phyloP scores from a whole-genome alignment of 257 asterid species.

The Jacaranda mimosifolia region DNA sequence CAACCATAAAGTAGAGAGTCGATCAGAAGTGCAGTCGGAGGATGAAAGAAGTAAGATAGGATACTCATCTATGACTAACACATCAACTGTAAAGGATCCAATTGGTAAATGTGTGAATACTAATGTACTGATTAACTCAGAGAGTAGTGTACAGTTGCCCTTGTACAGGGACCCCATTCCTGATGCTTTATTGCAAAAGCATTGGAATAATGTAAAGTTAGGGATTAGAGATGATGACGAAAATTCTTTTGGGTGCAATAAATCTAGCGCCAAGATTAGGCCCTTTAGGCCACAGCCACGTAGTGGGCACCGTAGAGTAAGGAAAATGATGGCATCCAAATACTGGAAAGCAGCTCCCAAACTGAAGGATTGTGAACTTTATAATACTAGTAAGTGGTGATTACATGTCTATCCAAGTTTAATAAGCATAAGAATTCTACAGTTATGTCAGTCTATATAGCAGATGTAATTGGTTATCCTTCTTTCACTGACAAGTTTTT shows the following conservation, averaged over 20 bases:
- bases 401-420: conserved; percentile 1
- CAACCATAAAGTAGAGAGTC: conserved; percentile 34
- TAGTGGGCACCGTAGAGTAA: conserved; percentile 55
- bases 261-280: conserved; percentile 60
- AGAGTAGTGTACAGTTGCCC: conserved; percentile 70
- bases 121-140: conserved; percentile 55
- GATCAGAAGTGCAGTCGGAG: conserved; percentile 19
- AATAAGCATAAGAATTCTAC: not conserved
- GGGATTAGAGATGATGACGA: conserved; percentile 84
- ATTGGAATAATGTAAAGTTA: conserved; percentile 65
- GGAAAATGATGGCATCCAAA: conserved; percentile 61
- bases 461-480: too few relatives aligned
- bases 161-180: conserved; percentile 62
- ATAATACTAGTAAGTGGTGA: conserved; percentile 53
- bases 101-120: conserved; percentile 50
- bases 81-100: conserved; percentile 54
- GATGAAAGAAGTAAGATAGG: conserved; percentile 39
- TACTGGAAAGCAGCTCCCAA: conserved; percentile 64
- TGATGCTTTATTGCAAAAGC: conserved; percentile 57
- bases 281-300: conserved; percentile 57
- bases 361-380: conserved; percentile 57
- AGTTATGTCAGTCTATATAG: too few relatives aligned
- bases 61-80: conserved; percentile 50
- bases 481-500: not conserved
- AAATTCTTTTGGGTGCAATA: conserved; percentile 65